Evolutionary conservation across 176 grass and related monocot genomes (phyloP).

Genomic region (Leersia perrieri): DNA sequence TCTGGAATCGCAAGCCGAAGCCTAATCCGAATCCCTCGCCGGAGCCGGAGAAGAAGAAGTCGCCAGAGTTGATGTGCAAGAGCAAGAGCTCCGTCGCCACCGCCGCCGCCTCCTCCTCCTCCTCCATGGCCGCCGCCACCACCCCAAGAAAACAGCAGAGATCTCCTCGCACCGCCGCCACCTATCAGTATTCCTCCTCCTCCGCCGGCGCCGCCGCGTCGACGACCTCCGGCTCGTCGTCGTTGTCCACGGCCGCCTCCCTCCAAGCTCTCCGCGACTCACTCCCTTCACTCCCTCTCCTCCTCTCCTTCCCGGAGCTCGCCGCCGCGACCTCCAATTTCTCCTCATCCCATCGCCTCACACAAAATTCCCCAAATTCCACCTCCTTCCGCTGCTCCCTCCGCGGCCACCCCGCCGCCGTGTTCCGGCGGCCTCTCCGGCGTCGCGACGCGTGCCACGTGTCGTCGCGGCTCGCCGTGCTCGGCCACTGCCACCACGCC

Average conservation of each 20-base stretch:
- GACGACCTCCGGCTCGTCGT: slow-evolving; percentile 50
- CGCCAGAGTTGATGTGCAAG: slow-evolving; percentile 67
- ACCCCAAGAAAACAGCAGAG: slow-evolving; percentile 14
- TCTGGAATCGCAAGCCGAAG: background rate
- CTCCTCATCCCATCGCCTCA: slow-evolving; percentile 49
- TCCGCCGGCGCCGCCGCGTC: slow-evolving; percentile 8
- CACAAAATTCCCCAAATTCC: background rate
- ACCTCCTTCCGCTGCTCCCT: slow-evolving; percentile 68
- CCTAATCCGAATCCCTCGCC: too few relatives aligned
- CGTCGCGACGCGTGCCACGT: slow-evolving; percentile 39
- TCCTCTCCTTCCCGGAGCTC: slow-evolving; percentile 66
- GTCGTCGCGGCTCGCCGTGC: slow-evolving; percentile 31
- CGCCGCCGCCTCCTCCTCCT: background rate
- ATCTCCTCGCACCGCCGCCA: slow-evolving; percentile 8
- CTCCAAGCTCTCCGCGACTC: slow-evolving; percentile 58
- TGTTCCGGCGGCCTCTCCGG: slow-evolving; percentile 80
- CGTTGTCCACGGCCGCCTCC: slow-evolving; percentile 43
- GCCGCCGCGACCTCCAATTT: slow-evolving; percentile 71
- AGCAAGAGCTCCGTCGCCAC: slow-evolving; percentile 54
- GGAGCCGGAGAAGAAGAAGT: background rate
- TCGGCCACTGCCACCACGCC: slow-evolving; percentile 80
- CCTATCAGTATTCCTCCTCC: slow-evolving; percentile 23
- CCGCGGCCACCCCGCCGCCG: slow-evolving; percentile 55
- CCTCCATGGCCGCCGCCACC: slow-evolving; percentile 18
- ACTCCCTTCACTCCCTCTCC: slow-evolving; percentile 49